phyloP scores from a whole-genome alignment of 306 rosid genomes.

The Prinsepia uniflora region DNA sequence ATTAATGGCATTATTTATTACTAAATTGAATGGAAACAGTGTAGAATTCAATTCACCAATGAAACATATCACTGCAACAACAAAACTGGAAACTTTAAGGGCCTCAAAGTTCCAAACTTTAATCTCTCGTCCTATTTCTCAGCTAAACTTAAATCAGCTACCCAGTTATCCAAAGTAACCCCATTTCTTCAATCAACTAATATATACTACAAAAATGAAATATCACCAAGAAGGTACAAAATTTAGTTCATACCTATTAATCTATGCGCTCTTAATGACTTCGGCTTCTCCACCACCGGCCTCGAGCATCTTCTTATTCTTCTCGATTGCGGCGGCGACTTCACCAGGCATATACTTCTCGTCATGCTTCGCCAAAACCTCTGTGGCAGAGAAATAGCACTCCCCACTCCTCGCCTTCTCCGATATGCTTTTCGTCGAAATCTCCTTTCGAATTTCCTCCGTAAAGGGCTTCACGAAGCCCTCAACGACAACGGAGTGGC shows the following conservation, averaged over 20 bases:
- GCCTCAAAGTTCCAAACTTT: constrained; percentile 9
- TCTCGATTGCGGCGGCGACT: constrained; percentile 82
- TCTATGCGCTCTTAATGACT: constrained; percentile 31
- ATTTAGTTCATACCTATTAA: constrained; percentile 31
- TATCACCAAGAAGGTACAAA: not conserved
- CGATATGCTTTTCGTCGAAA: constrained; percentile 51
- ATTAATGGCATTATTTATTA: constrained; percentile 29
- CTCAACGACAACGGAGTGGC: constrained; percentile 85
- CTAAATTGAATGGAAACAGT: not conserved
- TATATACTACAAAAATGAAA: constrained; percentile 10
- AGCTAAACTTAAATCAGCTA: constrained; percentile 14
- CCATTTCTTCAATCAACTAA: constrained; percentile 14
- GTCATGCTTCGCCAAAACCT: constrained; percentile 91
- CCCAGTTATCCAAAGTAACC: constrained; percentile 11
- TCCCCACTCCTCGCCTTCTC: constrained; percentile 66
- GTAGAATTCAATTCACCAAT: not conserved
- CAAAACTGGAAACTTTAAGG: constrained; percentile 15
- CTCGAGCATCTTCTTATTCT: constrained; percentile 69
- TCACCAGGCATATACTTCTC: constrained; percentile 93
- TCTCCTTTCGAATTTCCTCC: constrained; percentile 50
- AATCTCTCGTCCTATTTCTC: not conserved
- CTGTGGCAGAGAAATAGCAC: constrained; percentile 66
- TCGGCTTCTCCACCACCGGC: constrained; percentile 29
- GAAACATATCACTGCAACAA: constrained; percentile 19
- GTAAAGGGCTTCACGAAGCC: constrained; percentile 83